Evolutionary conservation across 306 rosid genomes (phyloP).

Genomic region (Sicyos baderoa): DNA sequence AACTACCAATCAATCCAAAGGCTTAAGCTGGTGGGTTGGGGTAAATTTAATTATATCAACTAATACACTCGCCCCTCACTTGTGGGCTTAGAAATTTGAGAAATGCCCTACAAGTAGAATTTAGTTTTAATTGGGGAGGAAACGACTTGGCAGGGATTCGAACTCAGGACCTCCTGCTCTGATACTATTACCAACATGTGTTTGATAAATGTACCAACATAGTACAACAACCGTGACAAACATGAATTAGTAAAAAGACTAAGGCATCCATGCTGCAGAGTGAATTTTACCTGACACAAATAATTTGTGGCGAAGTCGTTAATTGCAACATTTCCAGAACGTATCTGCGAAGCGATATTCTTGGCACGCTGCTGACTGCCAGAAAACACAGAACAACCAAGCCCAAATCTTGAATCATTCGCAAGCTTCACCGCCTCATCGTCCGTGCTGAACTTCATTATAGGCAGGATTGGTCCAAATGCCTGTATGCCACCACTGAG

Average conservation of each 20-base stretch:
- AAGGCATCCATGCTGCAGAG: background rate
- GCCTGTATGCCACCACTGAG: constrained; percentile 35
- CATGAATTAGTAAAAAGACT: background rate
- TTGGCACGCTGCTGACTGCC: constrained; percentile 69
- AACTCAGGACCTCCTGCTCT: no score
- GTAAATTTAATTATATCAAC: no score
- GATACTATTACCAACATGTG: no score
- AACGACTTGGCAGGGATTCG: no score
- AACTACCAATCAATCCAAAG: no score
- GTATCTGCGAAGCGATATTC: constrained; percentile 73
- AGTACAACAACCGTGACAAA: background rate
- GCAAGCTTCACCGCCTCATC: constrained; percentile 74
- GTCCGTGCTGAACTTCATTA: constrained; percentile 79
- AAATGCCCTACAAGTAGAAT: no score
- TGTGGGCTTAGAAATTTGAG: no score
- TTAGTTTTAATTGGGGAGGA: no score
- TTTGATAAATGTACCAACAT: background rate
- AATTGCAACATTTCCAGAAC: constrained; percentile 65
- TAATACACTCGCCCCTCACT: no score
- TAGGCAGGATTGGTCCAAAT: constrained; percentile 87
- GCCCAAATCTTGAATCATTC: constrained; percentile 81
- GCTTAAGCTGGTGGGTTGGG: no score
- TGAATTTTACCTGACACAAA: constrained; percentile 70
- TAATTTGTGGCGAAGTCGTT: constrained; percentile 73
- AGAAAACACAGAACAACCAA: constrained; percentile 89